Evolutionary conservation across 169 alveolate genomes (phyloP).

Genomic region (Cryptosporidium baileyi): DNA sequence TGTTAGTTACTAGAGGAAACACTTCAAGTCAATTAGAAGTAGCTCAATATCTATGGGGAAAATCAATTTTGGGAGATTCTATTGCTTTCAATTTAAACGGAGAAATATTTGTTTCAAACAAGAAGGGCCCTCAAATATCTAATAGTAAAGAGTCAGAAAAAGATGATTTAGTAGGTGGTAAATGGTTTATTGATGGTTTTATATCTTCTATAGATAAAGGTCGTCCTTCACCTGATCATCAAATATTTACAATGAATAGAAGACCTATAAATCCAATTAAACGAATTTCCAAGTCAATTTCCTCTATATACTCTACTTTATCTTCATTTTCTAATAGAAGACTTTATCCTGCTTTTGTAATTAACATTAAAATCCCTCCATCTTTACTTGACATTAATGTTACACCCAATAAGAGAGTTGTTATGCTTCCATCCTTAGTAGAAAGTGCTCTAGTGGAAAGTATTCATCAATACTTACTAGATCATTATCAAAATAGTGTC

Average conservation of each 20-base stretch:
- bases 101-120: constrained; percentile 25
- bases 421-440: constrained; percentile 42
- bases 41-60: constrained; percentile 61
- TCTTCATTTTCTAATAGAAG: constrained; percentile 23
- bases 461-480: constrained; percentile 15
- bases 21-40: constrained; percentile 26
- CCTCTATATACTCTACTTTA: constrained; percentile 30
- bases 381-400: constrained; percentile 36
- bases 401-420: constrained; percentile 42
- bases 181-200: constrained; percentile 40
- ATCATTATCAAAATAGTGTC: constrained; percentile 9
- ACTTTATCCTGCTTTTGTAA: constrained; percentile 53
- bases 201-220: constrained; percentile 59
- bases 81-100: constrained; percentile 14
- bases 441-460: constrained; percentile 8
- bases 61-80: constrained; percentile 27
- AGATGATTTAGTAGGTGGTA: constrained; percentile 17
- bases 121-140: neutral
- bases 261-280: constrained; percentile 36
- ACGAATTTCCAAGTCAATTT: constrained; percentile 24
- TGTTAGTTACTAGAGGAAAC: constrained; percentile 36
- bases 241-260: constrained; percentile 20
- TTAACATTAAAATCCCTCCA: constrained; percentile 37
- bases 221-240: constrained; percentile 55
- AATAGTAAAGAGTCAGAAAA: neutral